Evolutionary conservation across 169 alveolate genomes (phyloP).

Genomic region (Plasmodium sp.): DNA sequence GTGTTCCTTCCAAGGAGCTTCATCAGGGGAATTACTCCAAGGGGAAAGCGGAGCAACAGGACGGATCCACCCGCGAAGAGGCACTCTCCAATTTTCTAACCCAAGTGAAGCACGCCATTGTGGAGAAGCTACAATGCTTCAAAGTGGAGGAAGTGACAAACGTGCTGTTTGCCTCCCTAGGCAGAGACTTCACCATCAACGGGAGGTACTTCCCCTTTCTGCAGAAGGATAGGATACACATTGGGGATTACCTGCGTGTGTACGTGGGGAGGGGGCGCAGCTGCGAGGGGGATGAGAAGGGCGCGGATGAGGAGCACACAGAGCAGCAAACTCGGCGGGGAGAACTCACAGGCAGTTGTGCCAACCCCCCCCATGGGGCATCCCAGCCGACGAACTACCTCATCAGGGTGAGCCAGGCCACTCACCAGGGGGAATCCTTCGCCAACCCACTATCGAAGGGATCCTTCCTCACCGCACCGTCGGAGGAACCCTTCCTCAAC

Average conservation of each 20-base stretch:
- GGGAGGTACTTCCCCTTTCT: conserved; percentile 32
- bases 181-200: conserved; percentile 14
- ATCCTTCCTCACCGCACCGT: too few species aligned
- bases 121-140: conserved; percentile 38
- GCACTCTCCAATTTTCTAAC: background rate
- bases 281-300: background rate
- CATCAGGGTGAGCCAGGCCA: background rate
- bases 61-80: background rate
- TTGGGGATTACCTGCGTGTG: conserved; percentile 30
- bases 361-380: background rate
- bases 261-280: conserved; percentile 4
- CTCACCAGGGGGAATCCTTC: conserved; percentile 9
- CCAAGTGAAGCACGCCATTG: background rate
- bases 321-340: background rate
- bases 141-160: conserved; percentile 64
- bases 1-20: background rate
- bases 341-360: background rate
- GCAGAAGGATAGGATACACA: conserved; percentile 14
- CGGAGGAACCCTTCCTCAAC: background rate
- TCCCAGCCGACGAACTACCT: background rate
- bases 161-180: conserved; percentile 25
- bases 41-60: background rate
- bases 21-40: background rate
- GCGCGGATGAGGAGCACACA: too few species aligned
- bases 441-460: conserved; percentile 1